These are phyloP conservation scores for Pilaira anomala DNA, from an alignment of 192 early-diverging fungal genomes.

Conservation along the genomic window DNA sequence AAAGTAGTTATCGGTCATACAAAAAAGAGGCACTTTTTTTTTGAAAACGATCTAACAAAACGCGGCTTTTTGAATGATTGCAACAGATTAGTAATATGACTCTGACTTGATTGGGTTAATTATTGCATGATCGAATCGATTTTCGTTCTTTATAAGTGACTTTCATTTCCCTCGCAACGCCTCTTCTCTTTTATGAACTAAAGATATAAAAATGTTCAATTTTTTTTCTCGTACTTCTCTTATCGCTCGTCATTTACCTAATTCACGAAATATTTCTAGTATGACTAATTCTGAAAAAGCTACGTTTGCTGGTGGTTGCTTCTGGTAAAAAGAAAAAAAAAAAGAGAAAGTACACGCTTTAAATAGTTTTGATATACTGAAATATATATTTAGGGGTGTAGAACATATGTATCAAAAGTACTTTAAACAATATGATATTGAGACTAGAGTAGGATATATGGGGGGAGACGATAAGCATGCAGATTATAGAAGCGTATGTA, in stretches of 20 bases:
- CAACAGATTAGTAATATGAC: too few relatives aligned
- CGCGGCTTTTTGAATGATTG: too few relatives aligned
- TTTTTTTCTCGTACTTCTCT: conserved; percentile 1
- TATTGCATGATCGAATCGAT: too few relatives aligned
- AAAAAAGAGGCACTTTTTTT: too few relatives aligned
- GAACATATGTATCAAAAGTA: conserved; percentile 50
- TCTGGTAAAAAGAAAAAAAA: conserved; percentile 61
- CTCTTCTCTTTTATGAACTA: too few relatives aligned
- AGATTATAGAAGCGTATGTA: conserved; percentile 47
- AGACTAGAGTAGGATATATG: conserved; percentile 53
- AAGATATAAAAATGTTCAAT: too few relatives aligned
- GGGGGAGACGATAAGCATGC: conserved; percentile 46
- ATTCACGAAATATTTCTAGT: not conserved
- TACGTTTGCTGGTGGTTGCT: conserved; percentile 93
- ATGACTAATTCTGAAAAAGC: conserved; percentile 53
- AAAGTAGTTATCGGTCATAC: too few relatives aligned
- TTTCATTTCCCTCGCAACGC: too few relatives aligned
- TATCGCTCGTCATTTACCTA: not conserved
- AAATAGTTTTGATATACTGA: not conserved
- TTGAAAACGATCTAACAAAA: too few relatives aligned
- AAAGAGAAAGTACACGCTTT: too few relatives aligned
- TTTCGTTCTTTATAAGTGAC: too few relatives aligned
- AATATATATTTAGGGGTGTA: conserved; percentile 45
- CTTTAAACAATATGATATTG: conserved; percentile 46
- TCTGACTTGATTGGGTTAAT: too few relatives aligned